phyloP scores from a whole-genome alignment of 495 filamentous ascomycete species.

The Aspergillus mulundensis region DNA sequence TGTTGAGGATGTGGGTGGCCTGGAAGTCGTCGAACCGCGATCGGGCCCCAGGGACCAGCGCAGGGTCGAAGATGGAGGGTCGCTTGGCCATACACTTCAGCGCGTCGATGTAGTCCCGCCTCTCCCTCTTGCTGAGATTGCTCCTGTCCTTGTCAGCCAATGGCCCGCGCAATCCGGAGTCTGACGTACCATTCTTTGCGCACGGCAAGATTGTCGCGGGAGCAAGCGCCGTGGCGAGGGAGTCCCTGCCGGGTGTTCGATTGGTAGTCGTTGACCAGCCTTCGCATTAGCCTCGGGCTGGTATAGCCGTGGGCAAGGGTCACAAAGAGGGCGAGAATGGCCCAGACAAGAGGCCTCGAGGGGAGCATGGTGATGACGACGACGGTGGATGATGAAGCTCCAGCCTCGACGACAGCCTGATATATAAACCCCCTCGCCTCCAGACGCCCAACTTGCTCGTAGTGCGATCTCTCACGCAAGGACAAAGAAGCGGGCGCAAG shows the following conservation, averaged over 20 bases:
- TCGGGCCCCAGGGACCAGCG: background rate
- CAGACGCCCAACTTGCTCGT: too few relatives aligned
- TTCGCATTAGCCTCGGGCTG: background rate
- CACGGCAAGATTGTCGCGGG: background rate
- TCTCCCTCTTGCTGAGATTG: background rate
- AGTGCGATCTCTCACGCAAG: too few relatives aligned
- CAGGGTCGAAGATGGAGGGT: background rate
- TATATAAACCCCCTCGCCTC: too few relatives aligned
- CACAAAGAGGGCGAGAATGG: background rate
- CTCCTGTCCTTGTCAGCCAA: background rate
- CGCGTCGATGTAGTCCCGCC: background rate
- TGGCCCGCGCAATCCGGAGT: background rate
- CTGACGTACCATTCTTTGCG: background rate
- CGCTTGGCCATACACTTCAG: background rate
- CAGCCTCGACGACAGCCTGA: too few relatives aligned
- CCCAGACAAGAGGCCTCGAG: background rate
- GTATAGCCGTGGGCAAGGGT: background rate
- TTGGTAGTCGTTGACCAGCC: background rate
- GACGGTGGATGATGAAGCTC: background rate
- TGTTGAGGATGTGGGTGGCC: conserved; percentile 1
- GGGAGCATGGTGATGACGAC: background rate
- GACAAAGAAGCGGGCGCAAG: background rate
- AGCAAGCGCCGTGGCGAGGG: background rate
- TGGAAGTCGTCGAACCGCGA: conserved; percentile 1
- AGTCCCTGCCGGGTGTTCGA: background rate